A percentile compares a stretch with the other conserved stretches of the same genome.
These are phyloP conservation scores for Populus ilicifolia DNA, from an alignment of 345 rosid species.

Conservation along the genomic window DNA sequence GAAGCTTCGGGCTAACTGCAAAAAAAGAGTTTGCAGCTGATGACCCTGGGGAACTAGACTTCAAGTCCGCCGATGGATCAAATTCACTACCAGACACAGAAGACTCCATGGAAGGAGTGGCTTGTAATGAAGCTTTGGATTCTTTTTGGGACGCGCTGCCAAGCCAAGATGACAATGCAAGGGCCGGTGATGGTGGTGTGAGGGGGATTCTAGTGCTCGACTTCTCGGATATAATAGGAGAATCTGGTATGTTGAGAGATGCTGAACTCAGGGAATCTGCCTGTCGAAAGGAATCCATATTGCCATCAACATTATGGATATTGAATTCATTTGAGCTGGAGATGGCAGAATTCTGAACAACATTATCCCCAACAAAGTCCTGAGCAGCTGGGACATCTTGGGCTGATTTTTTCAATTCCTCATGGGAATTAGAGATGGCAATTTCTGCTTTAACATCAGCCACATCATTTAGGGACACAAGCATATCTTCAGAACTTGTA, in stretches of 20 bases:
- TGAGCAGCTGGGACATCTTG: constrained; percentile 45
- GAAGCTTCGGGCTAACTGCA: constrained; percentile 62
- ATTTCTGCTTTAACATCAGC: constrained; percentile 48
- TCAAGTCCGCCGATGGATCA: constrained; percentile 66
- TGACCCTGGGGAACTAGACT: constrained; percentile 56
- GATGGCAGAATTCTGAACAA: constrained; percentile 45
- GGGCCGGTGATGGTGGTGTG: constrained; percentile 60
- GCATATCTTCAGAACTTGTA: constrained; percentile 75
- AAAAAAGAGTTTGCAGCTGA: constrained; percentile 49
- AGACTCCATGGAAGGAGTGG: constrained; percentile 66
- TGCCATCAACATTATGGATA: constrained; percentile 37
- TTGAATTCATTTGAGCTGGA: constrained; percentile 53
- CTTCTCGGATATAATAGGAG: constrained; percentile 81
- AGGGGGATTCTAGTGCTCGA: constrained; percentile 56
- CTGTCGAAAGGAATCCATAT: constrained; percentile 36
- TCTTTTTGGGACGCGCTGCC: constrained; percentile 55
- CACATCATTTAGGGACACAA: constrained; percentile 37
- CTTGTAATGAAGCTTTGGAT: constrained; percentile 42
- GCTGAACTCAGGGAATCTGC: constrained; percentile 66
- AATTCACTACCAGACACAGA: constrained; percentile 54
- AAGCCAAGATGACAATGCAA: constrained; percentile 84
- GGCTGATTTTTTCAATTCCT: constrained; percentile 46
- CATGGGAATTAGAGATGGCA: constrained; percentile 35
- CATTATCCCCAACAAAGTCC: constrained; percentile 42
- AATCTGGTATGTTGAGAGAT: constrained; percentile 53